Base-by-base conservation (phyloP, 805 yeast genomes). In the Candida xiaguanensis region DNA sequence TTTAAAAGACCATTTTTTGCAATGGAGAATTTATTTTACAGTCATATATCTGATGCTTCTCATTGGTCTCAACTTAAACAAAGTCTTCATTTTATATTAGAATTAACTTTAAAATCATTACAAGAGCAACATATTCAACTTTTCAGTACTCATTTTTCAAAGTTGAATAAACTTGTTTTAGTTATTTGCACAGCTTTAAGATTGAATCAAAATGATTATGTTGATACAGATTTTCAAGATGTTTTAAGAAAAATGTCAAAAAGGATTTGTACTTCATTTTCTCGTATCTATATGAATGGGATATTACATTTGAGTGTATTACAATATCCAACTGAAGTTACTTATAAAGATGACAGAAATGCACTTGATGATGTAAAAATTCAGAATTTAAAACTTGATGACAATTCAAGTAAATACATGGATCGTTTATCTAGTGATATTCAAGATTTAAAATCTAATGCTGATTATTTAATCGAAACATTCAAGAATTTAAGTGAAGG, bases 231-330 rank as follows among this genome's bases (percentile, higher is more conserved):
- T 24, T 65, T 69, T 41, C 75, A 76, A 38, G 59, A 56, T 17
- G 59, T 72, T 8, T 69, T 82, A 9, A 68, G 75, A 40, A 65
- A 66, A 39, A 59, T 76, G 27, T 56, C 83, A 47, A 77, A 71
- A 49, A 70, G 72, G 43, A 63, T 82, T 12, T 73, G 80, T 0
- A 60, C 70, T 7, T 65, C 82, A 1, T 70, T 79, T 41, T 74
- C 86, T 2, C 83, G 78, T 42, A 70, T 85, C 41, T 78, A 80
- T 42, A 75, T 82, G 41, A 80, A 80, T 51, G 84, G 86, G 7
- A 67, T 74, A 35, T 54, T 84, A n/a, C 83, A 77, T 53, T 63
- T 83, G 38, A 65, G 67, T 33, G 63, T 68, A 23, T 58, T 69
- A 59, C 64, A 63, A 41, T 47, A 61, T 40, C 43, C 55, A 4